Evolutionary conservation across 352 stramenopile genomes (phyloP), one percentile per base, ranked within the genome.

Genomic region (Hyaloperonospora brassicae): DNA sequence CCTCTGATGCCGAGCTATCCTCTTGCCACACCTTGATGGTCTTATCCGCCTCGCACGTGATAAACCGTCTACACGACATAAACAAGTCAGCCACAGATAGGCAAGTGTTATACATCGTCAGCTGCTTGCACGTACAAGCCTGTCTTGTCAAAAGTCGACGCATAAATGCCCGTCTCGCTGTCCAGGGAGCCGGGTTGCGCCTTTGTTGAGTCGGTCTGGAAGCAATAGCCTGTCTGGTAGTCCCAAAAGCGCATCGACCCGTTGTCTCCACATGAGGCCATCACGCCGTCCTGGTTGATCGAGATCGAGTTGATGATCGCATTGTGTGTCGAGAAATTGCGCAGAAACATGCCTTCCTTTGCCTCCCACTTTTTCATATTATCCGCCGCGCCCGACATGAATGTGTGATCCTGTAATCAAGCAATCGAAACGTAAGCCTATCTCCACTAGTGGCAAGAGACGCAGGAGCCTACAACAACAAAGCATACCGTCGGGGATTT

Each of bases 11-110:
- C 6, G 90, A 76, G 21, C 86, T 70, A 62, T 99, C 95, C 61
- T 98, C 91, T 55, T 98, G 95, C 95, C 96, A 99, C 57, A 99
- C 96, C 61, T 99, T 99, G 67, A 99, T 98, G 2, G 93, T 98
- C 76, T 99, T 99, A 76, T 99, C 97, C 0, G 96, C 97, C 69
- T 99, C 97, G 54, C 95, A 97, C 14, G 96, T 99, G 62, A 99
- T 97, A 23, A 99, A 84, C 22, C 97, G 87, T 45, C 93, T 98
- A 98, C 31, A 39, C 40, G 24, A 52, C 24, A 61, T 21, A 35
- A 54, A 46, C 52, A 38, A 3, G 21, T 57, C 23, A 65, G 11
- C 17, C 14, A 4, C 22, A 49, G 10, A 41, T 40, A n/a, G 34
- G 12, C 25, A 25, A 50, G 23, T 30, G 43, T n/a, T 6, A 23